Percentiles rank a stretch among this genome's conserved stretches.
phyloP scores from a whole-genome alignment of 331 rosid genomes.

The Malus hybrid region DNA sequence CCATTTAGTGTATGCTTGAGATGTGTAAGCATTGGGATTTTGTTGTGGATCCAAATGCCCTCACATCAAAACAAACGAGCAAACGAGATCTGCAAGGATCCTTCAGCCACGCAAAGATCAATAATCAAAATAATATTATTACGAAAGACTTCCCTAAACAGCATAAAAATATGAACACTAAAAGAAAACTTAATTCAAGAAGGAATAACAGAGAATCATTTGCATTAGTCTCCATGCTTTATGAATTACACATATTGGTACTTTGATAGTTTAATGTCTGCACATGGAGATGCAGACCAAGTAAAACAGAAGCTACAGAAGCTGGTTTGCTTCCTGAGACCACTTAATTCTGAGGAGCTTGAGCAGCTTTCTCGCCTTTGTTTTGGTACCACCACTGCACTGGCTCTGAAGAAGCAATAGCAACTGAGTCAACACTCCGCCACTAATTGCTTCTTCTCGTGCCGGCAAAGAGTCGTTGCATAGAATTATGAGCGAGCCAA shows the following conservation, averaged over 20 bases:
- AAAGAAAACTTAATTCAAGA: too few species aligned
- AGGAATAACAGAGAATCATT: too few species aligned
- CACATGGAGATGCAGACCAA: background rate
- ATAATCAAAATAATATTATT: too few species aligned
- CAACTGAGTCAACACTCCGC: constrained; percentile 72
- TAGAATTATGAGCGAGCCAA: constrained; percentile 49
- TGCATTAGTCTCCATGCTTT: background rate
- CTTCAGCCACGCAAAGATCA: too few species aligned
- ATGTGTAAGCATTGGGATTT: background rate
- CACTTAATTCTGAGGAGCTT: constrained; percentile 75
- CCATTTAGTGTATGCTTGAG: background rate
- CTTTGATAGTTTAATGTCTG: background rate
- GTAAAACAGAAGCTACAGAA: background rate
- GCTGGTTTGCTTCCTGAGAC: constrained; percentile 40
- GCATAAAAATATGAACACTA: too few species aligned
- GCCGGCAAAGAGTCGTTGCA: constrained; percentile 53
- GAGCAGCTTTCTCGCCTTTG: constrained; percentile 81
- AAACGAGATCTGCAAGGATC: too few species aligned
- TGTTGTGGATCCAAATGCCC: too few species aligned
- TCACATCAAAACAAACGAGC: too few species aligned
- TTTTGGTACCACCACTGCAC: constrained; percentile 53
- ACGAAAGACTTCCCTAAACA: too few species aligned
- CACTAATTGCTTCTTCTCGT: constrained; percentile 70
- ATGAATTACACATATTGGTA: background rate
- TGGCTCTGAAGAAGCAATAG: constrained; percentile 90